Conservation (phyloP, 345 rosid genomes). For the Sisymbrium altissimum region DNA sequence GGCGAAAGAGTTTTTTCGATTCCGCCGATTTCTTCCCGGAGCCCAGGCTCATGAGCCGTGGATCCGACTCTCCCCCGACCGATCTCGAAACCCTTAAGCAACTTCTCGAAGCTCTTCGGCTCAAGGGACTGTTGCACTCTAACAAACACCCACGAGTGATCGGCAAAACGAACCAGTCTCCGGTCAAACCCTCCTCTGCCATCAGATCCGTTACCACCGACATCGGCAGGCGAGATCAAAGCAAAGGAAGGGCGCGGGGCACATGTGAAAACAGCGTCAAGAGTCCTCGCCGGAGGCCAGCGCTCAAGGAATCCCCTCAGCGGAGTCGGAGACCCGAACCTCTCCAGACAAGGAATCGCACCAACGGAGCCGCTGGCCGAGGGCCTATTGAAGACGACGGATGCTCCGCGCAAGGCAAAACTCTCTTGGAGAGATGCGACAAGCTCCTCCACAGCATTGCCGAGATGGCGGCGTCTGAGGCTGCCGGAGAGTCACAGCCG, state of each 20-base stretch:
- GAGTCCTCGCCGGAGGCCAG: constrained; percentile 52
- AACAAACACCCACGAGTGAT: constrained; percentile 39
- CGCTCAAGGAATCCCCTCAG: constrained; percentile 32
- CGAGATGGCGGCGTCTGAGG: constrained; percentile 43
- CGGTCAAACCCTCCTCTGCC: constrained; percentile 38
- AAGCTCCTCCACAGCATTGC: constrained; percentile 87
- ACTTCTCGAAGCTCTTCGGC: constrained; percentile 81
- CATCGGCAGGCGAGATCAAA: constrained; percentile 29
- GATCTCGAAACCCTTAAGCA: constrained; percentile 90
- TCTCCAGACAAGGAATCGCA: constrained; percentile 31
- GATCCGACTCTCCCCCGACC: constrained; percentile 67
- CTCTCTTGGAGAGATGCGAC: constrained; percentile 77
- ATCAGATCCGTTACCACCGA: constrained; percentile 37
- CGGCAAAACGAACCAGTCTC: constrained; percentile 4
- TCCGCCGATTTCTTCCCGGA: constrained; percentile 81
- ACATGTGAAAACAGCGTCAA: constrained; percentile 31
- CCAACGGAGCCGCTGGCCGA: background rate
- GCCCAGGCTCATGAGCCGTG: constrained; percentile 51
- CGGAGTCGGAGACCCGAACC: constrained; percentile 42
- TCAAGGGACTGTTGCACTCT: constrained; percentile 86
- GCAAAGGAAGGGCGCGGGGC: constrained; percentile 21
- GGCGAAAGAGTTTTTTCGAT: constrained; percentile 59
- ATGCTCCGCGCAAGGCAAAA: constrained; percentile 36
- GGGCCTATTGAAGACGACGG: constrained; percentile 35
- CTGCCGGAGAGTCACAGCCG: constrained; percentile 64